Conservation (phyloP, 805 yeast genomes). For the Metschnikowia picachoensis region DNA sequence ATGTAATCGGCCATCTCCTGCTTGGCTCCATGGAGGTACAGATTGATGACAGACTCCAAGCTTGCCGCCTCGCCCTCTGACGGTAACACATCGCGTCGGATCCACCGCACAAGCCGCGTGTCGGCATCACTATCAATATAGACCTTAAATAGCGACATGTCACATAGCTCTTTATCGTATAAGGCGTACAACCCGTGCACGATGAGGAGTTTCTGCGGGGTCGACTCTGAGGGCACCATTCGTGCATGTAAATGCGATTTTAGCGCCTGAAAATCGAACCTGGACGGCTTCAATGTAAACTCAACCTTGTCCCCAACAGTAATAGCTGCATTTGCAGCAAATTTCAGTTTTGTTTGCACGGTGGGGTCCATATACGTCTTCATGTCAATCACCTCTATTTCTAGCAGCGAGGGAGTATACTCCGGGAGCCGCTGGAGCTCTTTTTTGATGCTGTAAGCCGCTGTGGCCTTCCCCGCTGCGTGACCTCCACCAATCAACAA, state of each 20-base stretch:
- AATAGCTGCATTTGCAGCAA: constrained; percentile 25
- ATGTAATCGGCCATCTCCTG: constrained; percentile 67
- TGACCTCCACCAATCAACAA: constrained; percentile 62
- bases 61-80: constrained; percentile 1
- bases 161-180: constrained; percentile 54
- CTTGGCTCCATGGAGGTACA: constrained; percentile 54
- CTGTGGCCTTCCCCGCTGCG: constrained; percentile 49
- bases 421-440: constrained; percentile 17
- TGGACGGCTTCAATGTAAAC: constrained; percentile 34
- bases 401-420: constrained; percentile 11
- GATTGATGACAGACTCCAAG: constrained; percentile 37
- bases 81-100: constrained; percentile 39
- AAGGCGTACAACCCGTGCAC: constrained; percentile 81
- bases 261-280: constrained; percentile 35
- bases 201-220: constrained; percentile 31
- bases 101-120: constrained; percentile 77
- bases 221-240: constrained; percentile 18
- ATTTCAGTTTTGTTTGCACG: constrained; percentile 15
- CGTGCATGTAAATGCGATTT: constrained; percentile 16
- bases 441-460: constrained; percentile 34
- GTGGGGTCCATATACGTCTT: constrained; percentile 30
- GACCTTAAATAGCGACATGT: constrained; percentile 59
- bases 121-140: constrained; percentile 86
- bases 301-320: constrained; percentile 22
- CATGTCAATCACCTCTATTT: constrained; percentile 42